A percentile compares a stretch with the other conserved stretches of the same genome.
phyloP scores from a whole-genome alignment of 768 basidiomycete species.

The Calocybe gangraenosa region DNA sequence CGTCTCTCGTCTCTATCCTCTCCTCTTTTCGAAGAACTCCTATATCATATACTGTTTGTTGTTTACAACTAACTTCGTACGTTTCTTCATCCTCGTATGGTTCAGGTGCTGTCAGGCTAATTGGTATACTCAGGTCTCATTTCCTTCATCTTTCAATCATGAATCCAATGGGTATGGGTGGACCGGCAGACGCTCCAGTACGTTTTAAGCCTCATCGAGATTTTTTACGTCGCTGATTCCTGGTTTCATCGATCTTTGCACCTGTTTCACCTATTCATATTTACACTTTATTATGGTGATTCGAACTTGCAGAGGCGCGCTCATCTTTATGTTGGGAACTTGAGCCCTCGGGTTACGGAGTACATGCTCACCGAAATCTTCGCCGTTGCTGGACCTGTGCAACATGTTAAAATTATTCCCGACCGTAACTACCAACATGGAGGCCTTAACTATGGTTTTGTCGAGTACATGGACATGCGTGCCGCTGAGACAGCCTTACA shows the following conservation, averaged over 20 bases:
- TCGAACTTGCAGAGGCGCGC: constrained; percentile 66
- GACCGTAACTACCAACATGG: constrained; percentile 99
- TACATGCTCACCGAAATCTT: constrained; percentile 99
- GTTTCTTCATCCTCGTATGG: constrained; percentile 18
- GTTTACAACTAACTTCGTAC: constrained; percentile 46
- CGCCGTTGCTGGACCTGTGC: constrained; percentile 94
- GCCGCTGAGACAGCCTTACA: constrained; percentile 98
- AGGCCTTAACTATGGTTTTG: constrained; percentile 98
- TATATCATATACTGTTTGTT: constrained; percentile 45
- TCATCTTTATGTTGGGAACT: constrained; percentile 98
- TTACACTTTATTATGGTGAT: constrained; percentile 19
- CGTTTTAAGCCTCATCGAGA: constrained; percentile 26
- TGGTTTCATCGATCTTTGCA: constrained; percentile 17
- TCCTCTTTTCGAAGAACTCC: constrained; percentile 58
- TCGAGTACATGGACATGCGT: constrained; percentile 98
- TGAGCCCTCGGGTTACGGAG: constrained; percentile 96
- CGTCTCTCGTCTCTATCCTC: constrained; percentile 37
- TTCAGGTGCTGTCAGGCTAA: constrained; percentile 8
- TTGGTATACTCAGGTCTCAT: constrained; percentile 40
- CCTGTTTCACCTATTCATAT: constrained; percentile 21
- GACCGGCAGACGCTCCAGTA: constrained; percentile 75
- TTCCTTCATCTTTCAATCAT: constrained; percentile 60
- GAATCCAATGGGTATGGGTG: constrained; percentile 73
- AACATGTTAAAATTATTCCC: constrained; percentile 99
- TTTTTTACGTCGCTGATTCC: constrained; percentile 27